Percentiles rank a stretch among this genome's conserved stretches.
Evolutionary conservation across 2,329 filamentous ascomycete genomes (phyloP).

Genomic region (Cercospora berteroae): DNA sequence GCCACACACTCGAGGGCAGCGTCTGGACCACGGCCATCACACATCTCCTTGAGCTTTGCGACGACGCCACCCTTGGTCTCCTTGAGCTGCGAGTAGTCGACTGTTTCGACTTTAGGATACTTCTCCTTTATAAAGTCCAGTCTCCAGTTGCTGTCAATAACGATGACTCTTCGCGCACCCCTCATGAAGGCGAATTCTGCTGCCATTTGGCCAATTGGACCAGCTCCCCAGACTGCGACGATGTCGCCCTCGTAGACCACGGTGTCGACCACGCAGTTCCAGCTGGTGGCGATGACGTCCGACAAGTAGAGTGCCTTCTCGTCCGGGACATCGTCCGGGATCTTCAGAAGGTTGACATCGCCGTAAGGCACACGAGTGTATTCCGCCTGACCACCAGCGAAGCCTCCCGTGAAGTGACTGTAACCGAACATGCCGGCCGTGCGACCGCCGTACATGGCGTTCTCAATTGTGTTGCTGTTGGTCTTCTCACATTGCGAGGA

Average conservation of each 20-base stretch:
- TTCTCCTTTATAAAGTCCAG: conserved; percentile 66
- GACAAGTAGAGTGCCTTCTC: conserved; percentile 81
- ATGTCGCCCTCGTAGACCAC: conserved; percentile 73
- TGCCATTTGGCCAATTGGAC: conserved; percentile 79
- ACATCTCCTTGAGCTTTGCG: conserved; percentile 69
- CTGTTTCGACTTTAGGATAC: conserved; percentile 63
- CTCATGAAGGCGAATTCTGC: conserved; percentile 67
- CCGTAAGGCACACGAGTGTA: conserved; percentile 79
- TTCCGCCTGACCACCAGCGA: conserved; percentile 83
- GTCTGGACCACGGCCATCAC: conserved; percentile 67
- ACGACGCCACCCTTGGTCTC: conserved; percentile 61
- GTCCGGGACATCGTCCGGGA: conserved; percentile 77
- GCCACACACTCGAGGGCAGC: conserved; percentile 67
- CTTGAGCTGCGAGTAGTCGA: conserved; percentile 67
- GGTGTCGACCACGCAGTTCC: conserved; percentile 80
- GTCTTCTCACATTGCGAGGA: conserved; percentile 79
- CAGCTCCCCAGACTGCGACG: conserved; percentile 84
- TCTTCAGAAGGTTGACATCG: conserved; percentile 75
- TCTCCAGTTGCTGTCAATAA: conserved; percentile 73
- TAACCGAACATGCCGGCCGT: conserved; percentile 66
- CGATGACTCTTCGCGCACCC: conserved; percentile 71
- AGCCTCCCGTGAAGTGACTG: conserved; percentile 75
- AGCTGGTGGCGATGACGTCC: conserved; percentile 76
- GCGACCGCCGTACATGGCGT: conserved; percentile 74
- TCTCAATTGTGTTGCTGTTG: conserved; percentile 68